Evolutionary conservation across 176 grass and related monocot species (phyloP).

Genomic region (Bonia amplexicaulis): DNA sequence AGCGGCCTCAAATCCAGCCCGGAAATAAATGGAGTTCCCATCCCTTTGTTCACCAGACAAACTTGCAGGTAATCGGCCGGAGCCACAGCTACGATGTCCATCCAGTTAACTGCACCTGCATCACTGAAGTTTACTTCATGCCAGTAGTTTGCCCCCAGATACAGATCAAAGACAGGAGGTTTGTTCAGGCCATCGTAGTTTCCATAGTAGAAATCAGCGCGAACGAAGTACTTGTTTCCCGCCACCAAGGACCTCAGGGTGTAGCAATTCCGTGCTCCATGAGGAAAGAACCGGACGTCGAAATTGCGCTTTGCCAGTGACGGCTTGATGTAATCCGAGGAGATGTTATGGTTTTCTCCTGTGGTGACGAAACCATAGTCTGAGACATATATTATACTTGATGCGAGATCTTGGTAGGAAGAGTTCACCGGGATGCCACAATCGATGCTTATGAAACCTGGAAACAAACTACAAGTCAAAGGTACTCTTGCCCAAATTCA

Average conservation of each 20-base stretch:
- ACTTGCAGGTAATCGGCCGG: slow-evolving; percentile 41
- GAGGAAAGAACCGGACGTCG: slow-evolving; percentile 34
- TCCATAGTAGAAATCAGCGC: slow-evolving; percentile 44
- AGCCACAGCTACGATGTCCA: slow-evolving; percentile 42
- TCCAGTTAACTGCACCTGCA: neutral
- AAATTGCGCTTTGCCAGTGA: neutral
- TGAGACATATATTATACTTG: slow-evolving; percentile 38
- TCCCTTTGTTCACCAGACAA: slow-evolving; percentile 44
- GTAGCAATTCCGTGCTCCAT: slow-evolving; percentile 48
- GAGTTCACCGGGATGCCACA: slow-evolving; percentile 37
- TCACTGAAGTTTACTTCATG: neutral
- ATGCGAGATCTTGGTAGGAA: slow-evolving; percentile 1
- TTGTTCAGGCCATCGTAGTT: slow-evolving; percentile 49
- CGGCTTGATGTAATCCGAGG: neutral
- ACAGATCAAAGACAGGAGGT: slow-evolving; percentile 44
- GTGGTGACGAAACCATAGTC: slow-evolving; percentile 48
- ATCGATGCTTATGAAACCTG: slow-evolving; percentile 74
- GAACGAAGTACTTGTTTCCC: slow-evolving; percentile 49
- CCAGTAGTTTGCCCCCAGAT: slow-evolving; percentile 49
- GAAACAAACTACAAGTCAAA: neutral
- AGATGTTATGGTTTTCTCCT: slow-evolving; percentile 43
- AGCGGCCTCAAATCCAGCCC: slow-evolving; percentile 41
- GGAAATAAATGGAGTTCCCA: slow-evolving; percentile 55
- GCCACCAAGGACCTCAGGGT: slow-evolving; percentile 34
- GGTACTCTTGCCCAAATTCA: neutral